Evolutionary conservation across 352 stramenopile species (phyloP), one percentile per base, ranked within the genome.

Genomic region (Pythium apleroticum): DNA sequence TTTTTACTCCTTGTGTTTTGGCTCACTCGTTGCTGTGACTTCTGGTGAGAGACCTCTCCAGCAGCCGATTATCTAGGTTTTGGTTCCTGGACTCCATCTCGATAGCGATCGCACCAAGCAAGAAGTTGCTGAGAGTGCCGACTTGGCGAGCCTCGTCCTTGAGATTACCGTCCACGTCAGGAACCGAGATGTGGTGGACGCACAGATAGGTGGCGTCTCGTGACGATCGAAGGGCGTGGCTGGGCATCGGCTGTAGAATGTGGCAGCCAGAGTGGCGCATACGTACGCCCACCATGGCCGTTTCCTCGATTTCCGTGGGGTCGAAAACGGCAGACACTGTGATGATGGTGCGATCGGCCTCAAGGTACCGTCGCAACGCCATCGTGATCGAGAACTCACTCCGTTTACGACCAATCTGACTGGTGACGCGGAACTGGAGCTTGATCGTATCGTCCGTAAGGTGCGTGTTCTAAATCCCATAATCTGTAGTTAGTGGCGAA

Each of bases 111-210:
- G 52, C 22, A 20, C 37, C 48, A 9, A 68, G 24, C n/a, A 68
- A 12, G 37, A 68, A 68, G 19, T 68, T 68, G 20, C 52, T 68
- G 52, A 68, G 46, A 8, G 45, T 41, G n/a, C 54, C 62, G n/a
- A 57, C 48, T 27, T 62, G 61, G 39, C 33, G 39, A 3, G 33
- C 27, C 8, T 61, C 52, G 41, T 62, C 60, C 0, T 30, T 6
- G 10, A 67, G 28, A 19, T 39, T 19, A 0, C 24, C 41, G 7
- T 39, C 15, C 0, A 39, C 24, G 28, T 61, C 52, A 17, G 60
- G 60, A 12, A 39, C 37, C 20, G 30, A 54, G 10, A 49, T 19
- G 28, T 35, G n/a, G 22, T 54, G 43, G 11, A 39, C 33, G 14
- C 0, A 45, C 37, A 66, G 35, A 1, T 48, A 31, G 4, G 55